Evolutionary conservation across 305 asterid genomes (phyloP).

Genomic region (Solanum hybrid): DNA sequence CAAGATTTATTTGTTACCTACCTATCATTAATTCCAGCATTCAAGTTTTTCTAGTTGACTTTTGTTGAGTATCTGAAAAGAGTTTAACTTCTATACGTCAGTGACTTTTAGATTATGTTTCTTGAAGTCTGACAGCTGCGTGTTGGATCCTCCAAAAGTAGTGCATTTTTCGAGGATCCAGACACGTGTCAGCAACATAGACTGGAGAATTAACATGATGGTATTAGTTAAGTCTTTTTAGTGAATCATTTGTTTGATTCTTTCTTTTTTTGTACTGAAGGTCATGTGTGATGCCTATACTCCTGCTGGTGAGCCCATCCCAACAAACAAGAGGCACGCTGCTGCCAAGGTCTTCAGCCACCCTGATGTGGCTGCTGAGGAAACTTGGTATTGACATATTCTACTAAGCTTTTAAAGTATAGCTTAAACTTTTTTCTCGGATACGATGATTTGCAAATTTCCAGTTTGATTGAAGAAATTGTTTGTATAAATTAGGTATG

Average conservation of each 20-base stretch:
- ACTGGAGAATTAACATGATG: neutral
- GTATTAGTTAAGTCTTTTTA: neutral
- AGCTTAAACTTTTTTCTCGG: neutral
- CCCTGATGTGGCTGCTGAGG: constrained; percentile 62
- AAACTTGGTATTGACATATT: constrained; percentile 41
- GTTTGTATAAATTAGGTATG: constrained; percentile 38
- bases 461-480: neutral
- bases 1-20: neutral
- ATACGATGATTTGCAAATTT: neutral
- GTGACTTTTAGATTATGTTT: neutral
- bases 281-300: constrained; percentile 90
- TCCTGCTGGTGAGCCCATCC: constrained; percentile 80
- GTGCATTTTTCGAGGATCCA: neutral
- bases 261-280: constrained; percentile 15
- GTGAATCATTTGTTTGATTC: neutral
- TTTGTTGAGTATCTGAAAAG: neutral
- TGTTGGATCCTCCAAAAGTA: neutral
- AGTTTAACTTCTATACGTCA: neutral
- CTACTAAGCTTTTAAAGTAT: neutral
- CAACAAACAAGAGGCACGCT: constrained; percentile 60
- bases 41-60: neutral
- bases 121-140: neutral
- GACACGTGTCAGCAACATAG: neutral
- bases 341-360: constrained; percentile 74
- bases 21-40: neutral